Evolutionary conservation across 495 filamentous ascomycete species (phyloP).

Genomic region (Neurospora intermedia): DNA sequence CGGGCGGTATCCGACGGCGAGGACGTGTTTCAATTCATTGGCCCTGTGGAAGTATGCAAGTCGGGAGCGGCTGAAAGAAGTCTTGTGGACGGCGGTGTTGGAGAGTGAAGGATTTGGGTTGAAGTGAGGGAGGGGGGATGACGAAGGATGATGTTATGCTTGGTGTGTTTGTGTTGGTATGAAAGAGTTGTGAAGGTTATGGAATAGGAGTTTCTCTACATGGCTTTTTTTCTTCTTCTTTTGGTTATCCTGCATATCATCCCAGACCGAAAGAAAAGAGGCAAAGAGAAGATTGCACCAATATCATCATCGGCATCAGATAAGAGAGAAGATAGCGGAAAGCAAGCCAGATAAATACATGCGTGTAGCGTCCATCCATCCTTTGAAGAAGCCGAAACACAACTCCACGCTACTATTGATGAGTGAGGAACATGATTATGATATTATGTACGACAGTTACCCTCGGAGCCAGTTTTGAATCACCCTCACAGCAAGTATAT

Average conservation of each 20-base stretch:
- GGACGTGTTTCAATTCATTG: slow-evolving; percentile 87
- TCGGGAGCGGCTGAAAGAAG: slow-evolving; percentile 52
- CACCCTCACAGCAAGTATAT: too few species aligned
- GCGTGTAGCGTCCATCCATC: background rate
- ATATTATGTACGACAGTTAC: too few species aligned
- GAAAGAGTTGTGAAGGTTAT: background rate
- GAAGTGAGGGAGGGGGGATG: slow-evolving; percentile 40
- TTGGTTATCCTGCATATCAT: background rate
- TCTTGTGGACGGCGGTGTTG: slow-evolving; percentile 76
- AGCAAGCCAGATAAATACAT: background rate
- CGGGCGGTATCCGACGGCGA: slow-evolving; percentile 68
- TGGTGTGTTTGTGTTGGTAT: background rate
- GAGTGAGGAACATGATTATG: background rate
- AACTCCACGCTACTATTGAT: background rate
- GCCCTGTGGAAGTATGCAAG: slow-evolving; percentile 62
- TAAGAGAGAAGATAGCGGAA: background rate
- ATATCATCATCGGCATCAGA: background rate
- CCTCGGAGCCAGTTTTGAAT: too few species aligned
- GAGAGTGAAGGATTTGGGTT: slow-evolving; percentile 93
- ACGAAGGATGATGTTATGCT: background rate
- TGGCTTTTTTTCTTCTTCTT: background rate
- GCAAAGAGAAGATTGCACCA: background rate
- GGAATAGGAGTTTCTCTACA: background rate
- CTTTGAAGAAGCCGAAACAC: background rate
- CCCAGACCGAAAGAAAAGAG: background rate